A percentile compares a stretch with the other conserved stretches of the same genome.
Conservation (phyloP, 495 filamentous ascomycete genomes). For the Talaromyces liani region DNA sequence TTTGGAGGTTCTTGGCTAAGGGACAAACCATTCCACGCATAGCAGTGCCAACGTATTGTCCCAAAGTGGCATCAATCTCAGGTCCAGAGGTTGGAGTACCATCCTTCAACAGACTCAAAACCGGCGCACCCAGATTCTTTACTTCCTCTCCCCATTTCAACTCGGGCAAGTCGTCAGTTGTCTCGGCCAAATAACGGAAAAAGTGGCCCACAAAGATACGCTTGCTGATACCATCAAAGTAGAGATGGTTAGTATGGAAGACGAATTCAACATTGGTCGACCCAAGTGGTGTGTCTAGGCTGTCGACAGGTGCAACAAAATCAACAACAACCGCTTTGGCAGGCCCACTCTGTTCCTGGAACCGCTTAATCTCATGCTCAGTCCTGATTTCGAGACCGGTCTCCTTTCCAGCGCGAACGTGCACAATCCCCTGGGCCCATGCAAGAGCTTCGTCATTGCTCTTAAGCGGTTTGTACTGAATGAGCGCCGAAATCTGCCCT, state of each 20-base stretch:
- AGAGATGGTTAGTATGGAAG: slow-evolving; percentile 1
- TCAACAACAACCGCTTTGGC: not conserved
- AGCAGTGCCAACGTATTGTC: not conserved
- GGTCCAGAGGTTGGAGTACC: not conserved
- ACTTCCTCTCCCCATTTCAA: slow-evolving; percentile 3
- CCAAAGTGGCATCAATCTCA: not conserved
- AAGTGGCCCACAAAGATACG: not conserved
- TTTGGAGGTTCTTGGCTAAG: not conserved
- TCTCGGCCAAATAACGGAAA: not conserved
- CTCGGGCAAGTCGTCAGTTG: not conserved
- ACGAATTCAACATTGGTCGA: not conserved
- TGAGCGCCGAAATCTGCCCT: not conserved
- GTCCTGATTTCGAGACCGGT: not conserved
- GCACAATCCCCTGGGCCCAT: not conserved
- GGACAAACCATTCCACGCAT: not conserved
- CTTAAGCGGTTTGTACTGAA: not conserved
- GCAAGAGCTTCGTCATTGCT: not conserved
- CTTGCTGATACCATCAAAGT: slow-evolving; percentile 1
- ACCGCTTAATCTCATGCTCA: not conserved
- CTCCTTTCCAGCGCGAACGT: not conserved
- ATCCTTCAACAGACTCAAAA: not conserved
- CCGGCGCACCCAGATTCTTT: not conserved
- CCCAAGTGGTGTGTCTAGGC: not conserved
- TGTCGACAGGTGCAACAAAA: not conserved
- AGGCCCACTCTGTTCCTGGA: not conserved